Conservation (phyloP, 192 early-diverging fungal genomes). For the Rhizophagus sp. region DNA sequence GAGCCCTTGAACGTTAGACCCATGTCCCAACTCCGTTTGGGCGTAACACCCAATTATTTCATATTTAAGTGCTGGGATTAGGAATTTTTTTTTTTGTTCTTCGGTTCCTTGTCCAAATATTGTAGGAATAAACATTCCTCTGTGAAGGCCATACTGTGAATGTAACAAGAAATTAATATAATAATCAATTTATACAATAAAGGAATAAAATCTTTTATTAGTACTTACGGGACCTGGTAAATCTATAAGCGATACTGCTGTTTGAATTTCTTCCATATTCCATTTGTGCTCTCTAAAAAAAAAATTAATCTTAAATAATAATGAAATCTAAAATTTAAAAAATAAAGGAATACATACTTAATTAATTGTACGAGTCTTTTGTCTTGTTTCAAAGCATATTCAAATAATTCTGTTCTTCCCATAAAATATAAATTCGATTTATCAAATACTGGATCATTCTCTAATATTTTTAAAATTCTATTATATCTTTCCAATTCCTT, state of each 20-base stretch:
- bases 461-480: constrained; percentile 61
- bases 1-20: constrained; percentile 85
- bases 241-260: constrained; percentile 58
- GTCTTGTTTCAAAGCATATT: constrained; percentile 61
- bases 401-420: constrained; percentile 69
- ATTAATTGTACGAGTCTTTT: constrained; percentile 63
- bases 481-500: constrained; percentile 58
- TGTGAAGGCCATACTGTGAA: constrained; percentile 68
- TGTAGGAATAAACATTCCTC: constrained; percentile 83
- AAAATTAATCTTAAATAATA: constrained; percentile 7
- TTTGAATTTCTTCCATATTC: constrained; percentile 50
- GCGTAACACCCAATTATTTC: constrained; percentile 87
- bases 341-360: constrained; percentile 37
- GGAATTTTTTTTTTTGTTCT: constrained; percentile 79
- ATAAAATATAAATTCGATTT: constrained; percentile 70
- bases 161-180: background rate
- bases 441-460: constrained; percentile 72
- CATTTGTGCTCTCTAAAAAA: constrained; percentile 52
- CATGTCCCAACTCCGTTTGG: constrained; percentile 81
- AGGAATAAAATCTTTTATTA: background rate
- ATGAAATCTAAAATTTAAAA: background rate
- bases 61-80: constrained; percentile 69
- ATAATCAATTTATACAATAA: background rate
- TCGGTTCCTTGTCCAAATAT: constrained; percentile 69
- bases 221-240: constrained; percentile 57